Percentiles rank a stretch among this genome's conserved stretches.
Evolutionary conservation across 805 yeast species (phyloP).

Genomic region (Kazachstania bromeliacearum): DNA sequence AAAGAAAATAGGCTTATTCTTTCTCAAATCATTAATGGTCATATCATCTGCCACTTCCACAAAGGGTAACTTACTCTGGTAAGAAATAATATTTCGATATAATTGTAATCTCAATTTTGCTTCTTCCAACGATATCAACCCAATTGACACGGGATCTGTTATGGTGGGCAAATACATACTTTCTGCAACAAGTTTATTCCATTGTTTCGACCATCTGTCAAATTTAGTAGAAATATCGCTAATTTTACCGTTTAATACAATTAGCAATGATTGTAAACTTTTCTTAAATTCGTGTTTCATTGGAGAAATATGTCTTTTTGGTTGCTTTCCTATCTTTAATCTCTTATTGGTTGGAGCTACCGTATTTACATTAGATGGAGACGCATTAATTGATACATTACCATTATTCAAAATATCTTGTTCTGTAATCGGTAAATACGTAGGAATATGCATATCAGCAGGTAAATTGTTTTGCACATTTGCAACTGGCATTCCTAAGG

Average conservation of each 20-base stretch:
- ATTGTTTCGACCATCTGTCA: constrained; percentile 35
- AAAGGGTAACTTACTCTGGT: constrained; percentile 40
- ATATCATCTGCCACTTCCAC: constrained; percentile 41
- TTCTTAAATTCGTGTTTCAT: constrained; percentile 13
- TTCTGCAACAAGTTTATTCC: constrained; percentile 37
- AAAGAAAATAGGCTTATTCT: constrained; percentile 50
- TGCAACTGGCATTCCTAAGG: too few relatives aligned
- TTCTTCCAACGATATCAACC: constrained; percentile 49
- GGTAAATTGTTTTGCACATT: background rate
- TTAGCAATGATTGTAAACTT: constrained; percentile 19
- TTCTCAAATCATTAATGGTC: constrained; percentile 40
- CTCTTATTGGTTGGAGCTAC: background rate
- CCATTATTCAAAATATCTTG: constrained; percentile 3
- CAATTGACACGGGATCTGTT: constrained; percentile 48
- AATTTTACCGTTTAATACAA: constrained; percentile 27
- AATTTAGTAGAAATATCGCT: constrained; percentile 35
- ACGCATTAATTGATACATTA: background rate
- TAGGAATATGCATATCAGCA: too few relatives aligned
- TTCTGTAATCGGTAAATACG: constrained; percentile 1
- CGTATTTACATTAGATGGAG: background rate
- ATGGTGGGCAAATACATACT: constrained; percentile 35
- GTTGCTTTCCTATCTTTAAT: background rate
- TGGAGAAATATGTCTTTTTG: background rate
- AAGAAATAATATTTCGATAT: constrained; percentile 41
- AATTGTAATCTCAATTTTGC: constrained; percentile 44